Evolutionary conservation across 768 basidiomycete species (phyloP).

Genomic region (Imleria badia): DNA sequence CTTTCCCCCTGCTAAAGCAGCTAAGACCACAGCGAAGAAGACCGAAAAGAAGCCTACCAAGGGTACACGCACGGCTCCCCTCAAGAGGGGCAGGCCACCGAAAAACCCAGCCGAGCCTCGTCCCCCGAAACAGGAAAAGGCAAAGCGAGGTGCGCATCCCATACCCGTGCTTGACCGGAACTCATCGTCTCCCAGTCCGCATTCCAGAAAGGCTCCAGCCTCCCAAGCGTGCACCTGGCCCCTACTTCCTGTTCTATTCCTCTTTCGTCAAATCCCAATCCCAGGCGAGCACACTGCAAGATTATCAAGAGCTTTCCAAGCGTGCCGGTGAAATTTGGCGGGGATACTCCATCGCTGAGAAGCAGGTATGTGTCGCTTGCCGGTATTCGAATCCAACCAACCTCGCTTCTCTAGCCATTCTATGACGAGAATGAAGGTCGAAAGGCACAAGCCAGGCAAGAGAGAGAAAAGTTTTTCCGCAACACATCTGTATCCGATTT

Average conservation of each 20-base stretch:
- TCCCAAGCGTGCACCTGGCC: constrained; percentile 28
- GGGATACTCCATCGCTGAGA: constrained; percentile 33
- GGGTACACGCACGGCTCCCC: not conserved
- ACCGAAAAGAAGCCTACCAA: not conserved
- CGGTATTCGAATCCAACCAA: not conserved
- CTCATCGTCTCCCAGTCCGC: constrained; percentile 16
- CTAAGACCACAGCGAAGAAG: not conserved
- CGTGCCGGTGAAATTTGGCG: constrained; percentile 32
- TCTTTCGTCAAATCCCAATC: constrained; percentile 13
- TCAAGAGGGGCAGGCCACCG: constrained; percentile 9
- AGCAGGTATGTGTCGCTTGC: constrained; percentile 29
- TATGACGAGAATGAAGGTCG: constrained; percentile 18
- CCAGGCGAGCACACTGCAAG: not conserved
- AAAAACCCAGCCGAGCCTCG: not conserved
- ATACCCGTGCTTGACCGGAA: not conserved
- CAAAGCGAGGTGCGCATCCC: constrained; percentile 16
- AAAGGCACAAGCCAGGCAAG: constrained; percentile 19
- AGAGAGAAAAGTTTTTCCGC: constrained; percentile 30
- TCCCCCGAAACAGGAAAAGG: not conserved
- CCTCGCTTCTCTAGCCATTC: constrained; percentile 23
- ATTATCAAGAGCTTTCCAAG: constrained; percentile 9
- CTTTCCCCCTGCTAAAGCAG: constrained; percentile 4
- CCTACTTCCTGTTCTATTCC: constrained; percentile 26
- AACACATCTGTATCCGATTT: constrained; percentile 19
- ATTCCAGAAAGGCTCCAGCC: constrained; percentile 19